Conservation (phyloP, 108 stramenopile genomes). For the Poteriospumella lacustris region DNA sequence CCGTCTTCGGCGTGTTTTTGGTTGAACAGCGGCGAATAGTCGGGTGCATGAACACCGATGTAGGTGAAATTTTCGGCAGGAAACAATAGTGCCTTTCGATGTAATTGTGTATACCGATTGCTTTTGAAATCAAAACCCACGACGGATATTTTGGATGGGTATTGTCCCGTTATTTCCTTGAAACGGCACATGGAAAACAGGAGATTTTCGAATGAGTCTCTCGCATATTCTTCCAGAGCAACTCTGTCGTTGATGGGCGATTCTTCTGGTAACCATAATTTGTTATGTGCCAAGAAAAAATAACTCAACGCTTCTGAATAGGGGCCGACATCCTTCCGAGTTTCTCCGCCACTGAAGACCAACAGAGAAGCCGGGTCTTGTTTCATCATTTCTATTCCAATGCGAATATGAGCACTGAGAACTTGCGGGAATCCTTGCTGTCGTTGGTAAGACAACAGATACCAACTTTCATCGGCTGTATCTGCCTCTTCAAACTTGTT, state of each 20-base stretch:
- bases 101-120: conserved; percentile 71
- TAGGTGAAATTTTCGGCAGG: conserved; percentile 67
- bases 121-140: conserved; percentile 90
- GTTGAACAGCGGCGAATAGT: conserved; percentile 63
- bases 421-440: conserved; percentile 68
- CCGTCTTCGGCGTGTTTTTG: conserved; percentile 35
- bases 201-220: conserved; percentile 91
- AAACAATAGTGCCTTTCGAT: conserved; percentile 74
- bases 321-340: conserved; percentile 71
- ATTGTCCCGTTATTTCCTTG: conserved; percentile 78
- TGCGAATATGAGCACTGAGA: conserved; percentile 75
- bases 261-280: conserved; percentile 37
- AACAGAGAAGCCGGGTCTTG: conserved; percentile 69
- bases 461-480: conserved; percentile 72
- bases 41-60: conserved; percentile 72
- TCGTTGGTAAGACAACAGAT: conserved; percentile 76
- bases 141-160: conserved; percentile 75
- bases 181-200: conserved; percentile 93
- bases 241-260: conserved; percentile 22
- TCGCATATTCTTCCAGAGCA: conserved; percentile 71
- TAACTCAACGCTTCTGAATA: conserved; percentile 49
- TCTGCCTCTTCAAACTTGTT: conserved; percentile 44
- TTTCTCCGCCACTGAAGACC: conserved; percentile 88
- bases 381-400: conserved; percentile 67
- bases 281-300: conserved; percentile 50